Evolutionary conservation across 345 rosid genomes (phyloP), one percentile per base, ranked within the genome.

Genomic region (Ricinus communis): DNA sequence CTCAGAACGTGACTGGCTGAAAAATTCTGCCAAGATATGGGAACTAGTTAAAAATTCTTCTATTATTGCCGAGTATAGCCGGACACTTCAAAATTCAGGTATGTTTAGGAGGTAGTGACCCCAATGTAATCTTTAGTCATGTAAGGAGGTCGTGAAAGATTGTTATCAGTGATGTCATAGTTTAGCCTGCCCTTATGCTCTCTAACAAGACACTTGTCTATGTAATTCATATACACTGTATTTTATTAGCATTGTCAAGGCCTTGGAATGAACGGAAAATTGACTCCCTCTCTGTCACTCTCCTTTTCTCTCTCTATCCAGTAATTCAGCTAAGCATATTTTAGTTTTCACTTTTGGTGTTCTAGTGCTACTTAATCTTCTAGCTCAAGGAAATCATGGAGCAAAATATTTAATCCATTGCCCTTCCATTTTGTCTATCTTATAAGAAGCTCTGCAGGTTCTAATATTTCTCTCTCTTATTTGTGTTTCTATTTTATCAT

Each of bases 1-100:
- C 46, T 87, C 97, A 0, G 97, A 91, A 73, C 89, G 95, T 0
- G 95, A 89, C n/a, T 89, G 95, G 97, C 76, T 89, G 73, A 91
- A 86, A 76, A 85, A 80, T 77, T 83, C 95, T 11, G 90, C 87
- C 5, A 91, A 87, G 86, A 86, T 91, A 81, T 91, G 97, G 97
- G 95, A 91, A 68, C 64, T 86, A 8, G 85, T 91, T 71, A 91
- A 87, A 76, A 84, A 77, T 73, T 91, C 95, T 63, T 72, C 88
- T 1, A 74, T 85, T 49, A 89, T 87, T 41, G 76, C 87, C 1
- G 95, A 91, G 62, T 89, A 86, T 67, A 65, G 90, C 62, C 82
- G 74, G 74, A 71, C 80, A 19, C 87, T 91, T 54, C 87, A 79
- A 60, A 83, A 70, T 75, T 83, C 85, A 4, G 95, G 95, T 33